phyloP scores from a whole-genome alignment of 2,329 filamentous ascomycete species.

The Fusarium sp. region DNA sequence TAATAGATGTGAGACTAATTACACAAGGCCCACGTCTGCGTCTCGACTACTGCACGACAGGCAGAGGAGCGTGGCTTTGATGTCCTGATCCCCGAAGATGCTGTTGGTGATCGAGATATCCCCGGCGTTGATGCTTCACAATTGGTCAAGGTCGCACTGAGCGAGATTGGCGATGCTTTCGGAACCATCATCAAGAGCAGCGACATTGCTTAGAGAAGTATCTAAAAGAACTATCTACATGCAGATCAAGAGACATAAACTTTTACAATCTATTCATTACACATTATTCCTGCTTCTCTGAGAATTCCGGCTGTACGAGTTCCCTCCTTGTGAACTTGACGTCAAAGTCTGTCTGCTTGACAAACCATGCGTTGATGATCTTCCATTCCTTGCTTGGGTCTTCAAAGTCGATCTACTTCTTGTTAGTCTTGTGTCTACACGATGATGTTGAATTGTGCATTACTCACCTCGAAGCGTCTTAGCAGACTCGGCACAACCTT shows the following conservation, averaged over 20 bases:
- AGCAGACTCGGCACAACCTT: slow-evolving; percentile 65
- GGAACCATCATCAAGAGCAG: slow-evolving; percentile 66
- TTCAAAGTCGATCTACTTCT: slow-evolving; percentile 63
- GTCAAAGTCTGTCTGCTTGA: slow-evolving; percentile 69
- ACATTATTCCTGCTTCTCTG: slow-evolving; percentile 18
- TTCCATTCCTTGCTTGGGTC: slow-evolving; percentile 69
- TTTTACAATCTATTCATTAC: slow-evolving; percentile 1
- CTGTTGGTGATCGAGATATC: slow-evolving; percentile 74
- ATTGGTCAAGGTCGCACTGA: slow-evolving; percentile 63
- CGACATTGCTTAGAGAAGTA: slow-evolving; percentile 41
- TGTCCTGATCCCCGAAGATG: slow-evolving; percentile 71
- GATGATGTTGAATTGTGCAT: fast-evolving
- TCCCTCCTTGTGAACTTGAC: slow-evolving; percentile 59
- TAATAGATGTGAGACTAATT: not conserved
- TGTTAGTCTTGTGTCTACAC: not conserved
- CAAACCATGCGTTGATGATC: slow-evolving; percentile 72
- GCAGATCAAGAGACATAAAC: too few relatives aligned
- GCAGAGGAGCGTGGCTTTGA: slow-evolving; percentile 73
- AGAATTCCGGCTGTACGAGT: slow-evolving; percentile 53
- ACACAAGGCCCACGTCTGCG: slow-evolving; percentile 71
- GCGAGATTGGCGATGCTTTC: slow-evolving; percentile 73
- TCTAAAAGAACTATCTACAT: too few relatives aligned
- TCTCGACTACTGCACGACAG: slow-evolving; percentile 72
- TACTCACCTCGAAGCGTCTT: slow-evolving; percentile 42
- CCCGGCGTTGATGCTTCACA: slow-evolving; percentile 70